A percentile compares a stretch with the other conserved stretches of the same genome.
Evolutionary conservation across 116 monocot species (phyloP).

Genomic region (Dioscorea cayenensis): DNA sequence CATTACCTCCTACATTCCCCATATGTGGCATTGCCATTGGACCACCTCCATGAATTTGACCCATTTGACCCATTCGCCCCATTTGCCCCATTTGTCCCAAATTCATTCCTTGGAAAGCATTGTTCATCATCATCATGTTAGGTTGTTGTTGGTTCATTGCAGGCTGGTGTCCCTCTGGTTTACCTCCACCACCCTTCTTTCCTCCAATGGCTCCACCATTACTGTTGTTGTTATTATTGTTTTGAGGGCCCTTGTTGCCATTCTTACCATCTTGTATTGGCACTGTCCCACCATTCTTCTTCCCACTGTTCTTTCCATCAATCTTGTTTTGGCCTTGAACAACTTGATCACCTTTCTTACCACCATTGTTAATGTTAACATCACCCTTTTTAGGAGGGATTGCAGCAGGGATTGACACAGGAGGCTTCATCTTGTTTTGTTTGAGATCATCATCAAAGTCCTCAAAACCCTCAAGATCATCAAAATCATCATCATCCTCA

Average conservation of each 20-base stretch:
- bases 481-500: constrained; percentile 32
- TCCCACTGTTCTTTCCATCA: constrained; percentile 23
- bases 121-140: constrained; percentile 8
- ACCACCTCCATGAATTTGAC: background rate
- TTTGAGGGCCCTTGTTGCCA: constrained; percentile 9
- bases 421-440: constrained; percentile 25
- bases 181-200: constrained; percentile 16
- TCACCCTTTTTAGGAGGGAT: constrained; percentile 11
- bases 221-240: constrained; percentile 15
- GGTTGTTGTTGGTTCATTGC: constrained; percentile 3
- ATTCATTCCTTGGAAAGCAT: constrained; percentile 17
- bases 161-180: constrained; percentile 3
- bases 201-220: constrained; percentile 4
- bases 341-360: constrained; percentile 35
- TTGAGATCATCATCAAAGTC: constrained; percentile 39
- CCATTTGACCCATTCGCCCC: constrained; percentile 18
- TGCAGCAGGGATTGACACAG: constrained; percentile 5
- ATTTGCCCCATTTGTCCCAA: constrained; percentile 16
- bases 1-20: background rate
- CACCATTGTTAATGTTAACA: constrained; percentile 1
- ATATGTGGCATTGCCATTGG: background rate
- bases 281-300: constrained; percentile 19
- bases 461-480: constrained; percentile 25
- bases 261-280: constrained; percentile 10
- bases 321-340: constrained; percentile 34